A percentile compares a stretch with the other conserved stretches of the same genome.
phyloP scores from a whole-genome alignment of 2,329 filamentous ascomycete genomes.

The Phoma sp. region DNA sequence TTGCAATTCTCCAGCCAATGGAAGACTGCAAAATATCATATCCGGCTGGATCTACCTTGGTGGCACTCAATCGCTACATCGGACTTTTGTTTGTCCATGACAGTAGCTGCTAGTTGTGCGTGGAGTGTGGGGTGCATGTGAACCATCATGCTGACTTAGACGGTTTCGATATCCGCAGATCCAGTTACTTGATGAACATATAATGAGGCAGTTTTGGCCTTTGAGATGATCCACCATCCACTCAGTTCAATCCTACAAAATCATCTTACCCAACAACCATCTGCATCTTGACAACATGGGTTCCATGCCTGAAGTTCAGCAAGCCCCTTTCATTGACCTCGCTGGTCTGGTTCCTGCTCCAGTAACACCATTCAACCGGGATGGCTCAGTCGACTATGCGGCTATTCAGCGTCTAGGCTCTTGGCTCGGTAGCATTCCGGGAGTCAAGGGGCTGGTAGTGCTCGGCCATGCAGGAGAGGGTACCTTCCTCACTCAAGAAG shows the following conservation, averaged over 20 bases:
- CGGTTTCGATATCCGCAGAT: neutral
- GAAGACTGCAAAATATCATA: no score
- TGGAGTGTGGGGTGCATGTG: neutral
- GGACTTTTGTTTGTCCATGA: slow-evolving; percentile 1
- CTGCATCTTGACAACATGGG: slow-evolving; percentile 20
- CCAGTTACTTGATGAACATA: neutral
- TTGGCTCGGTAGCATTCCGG: slow-evolving; percentile 59
- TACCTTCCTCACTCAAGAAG: slow-evolving; percentile 59
- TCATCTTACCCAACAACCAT: neutral
- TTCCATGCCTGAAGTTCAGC: slow-evolving; percentile 31
- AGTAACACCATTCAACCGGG: slow-evolving; percentile 58
- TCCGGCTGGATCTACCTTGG: no score
- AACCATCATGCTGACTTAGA: neutral
- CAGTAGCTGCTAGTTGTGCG: neutral
- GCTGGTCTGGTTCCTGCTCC: slow-evolving; percentile 59
- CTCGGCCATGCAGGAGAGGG: slow-evolving; percentile 62
- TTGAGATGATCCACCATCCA: no score
- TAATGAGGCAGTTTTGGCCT: neutral
- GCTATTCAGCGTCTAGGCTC: slow-evolving; percentile 61
- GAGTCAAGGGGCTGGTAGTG: slow-evolving; percentile 60
- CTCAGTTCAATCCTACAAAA: neutral
- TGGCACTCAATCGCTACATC: neutral
- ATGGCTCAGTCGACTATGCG: slow-evolving; percentile 58
- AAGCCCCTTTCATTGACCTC: slow-evolving; percentile 50
- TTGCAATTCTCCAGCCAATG: neutral